Conservation (phyloP, 371 early-diverging fungal species). For the Mucor mucedo region DNA sequence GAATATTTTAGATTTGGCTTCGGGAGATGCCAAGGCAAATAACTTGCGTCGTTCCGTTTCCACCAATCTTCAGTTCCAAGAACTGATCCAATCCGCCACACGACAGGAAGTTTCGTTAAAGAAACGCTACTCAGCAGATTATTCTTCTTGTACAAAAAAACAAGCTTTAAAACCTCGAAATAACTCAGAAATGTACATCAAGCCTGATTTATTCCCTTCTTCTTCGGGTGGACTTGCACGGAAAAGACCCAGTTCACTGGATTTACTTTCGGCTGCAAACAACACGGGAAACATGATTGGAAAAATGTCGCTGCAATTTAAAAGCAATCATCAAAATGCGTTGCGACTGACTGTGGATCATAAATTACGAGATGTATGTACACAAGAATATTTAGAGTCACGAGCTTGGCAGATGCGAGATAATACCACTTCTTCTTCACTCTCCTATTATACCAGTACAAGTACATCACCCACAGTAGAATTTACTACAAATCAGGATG, state of each 20-base stretch:
- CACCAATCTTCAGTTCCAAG: conserved; percentile 18
- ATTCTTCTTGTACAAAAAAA: conserved; percentile 18
- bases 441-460: background rate
- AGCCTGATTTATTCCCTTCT: conserved; percentile 19
- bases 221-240: background rate
- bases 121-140: conserved; percentile 43
- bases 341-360: conserved; percentile 46
- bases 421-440: conserved; percentile 3
- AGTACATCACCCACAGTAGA: background rate
- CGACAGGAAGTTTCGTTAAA: conserved; percentile 11
- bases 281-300: conserved; percentile 38
- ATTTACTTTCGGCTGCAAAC: conserved; percentile 30
- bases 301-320: conserved; percentile 44
- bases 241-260: conserved; percentile 43
- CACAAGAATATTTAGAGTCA: conserved; percentile 51
- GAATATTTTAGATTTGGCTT: conserved; percentile 22
- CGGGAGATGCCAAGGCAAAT: background rate
- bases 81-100: conserved; percentile 2
- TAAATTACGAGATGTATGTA: conserved; percentile 52
- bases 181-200: conserved; percentile 39
- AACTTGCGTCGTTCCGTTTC: conserved; percentile 19
- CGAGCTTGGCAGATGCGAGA: conserved; percentile 46
- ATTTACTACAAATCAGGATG: background rate
- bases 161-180: conserved; percentile 29
- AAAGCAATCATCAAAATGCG: conserved; percentile 48